Conservation (phyloP, 495 filamentous ascomycete species). For the Aspergillus heteromorphus region DNA sequence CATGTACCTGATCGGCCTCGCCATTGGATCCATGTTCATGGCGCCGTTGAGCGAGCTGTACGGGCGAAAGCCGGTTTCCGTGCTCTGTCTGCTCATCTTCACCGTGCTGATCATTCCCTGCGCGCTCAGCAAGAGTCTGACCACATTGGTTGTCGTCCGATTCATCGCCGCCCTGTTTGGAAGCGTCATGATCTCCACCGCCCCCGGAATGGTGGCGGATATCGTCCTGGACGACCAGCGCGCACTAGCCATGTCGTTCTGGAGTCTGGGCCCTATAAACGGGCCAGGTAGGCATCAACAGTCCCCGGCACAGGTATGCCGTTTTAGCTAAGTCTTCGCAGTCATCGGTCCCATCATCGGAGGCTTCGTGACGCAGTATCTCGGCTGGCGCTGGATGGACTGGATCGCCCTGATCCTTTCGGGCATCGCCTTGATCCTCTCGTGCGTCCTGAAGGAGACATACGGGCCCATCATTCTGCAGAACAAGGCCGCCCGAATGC, state of each 20-base stretch:
- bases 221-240: slow-evolving; percentile 68
- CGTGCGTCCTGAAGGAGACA: slow-evolving; percentile 60
- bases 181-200: slow-evolving; percentile 72
- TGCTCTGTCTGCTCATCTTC: slow-evolving; percentile 55
- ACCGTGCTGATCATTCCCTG: slow-evolving; percentile 64
- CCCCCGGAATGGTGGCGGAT: slow-evolving; percentile 78
- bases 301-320: neutral
- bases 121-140: slow-evolving; percentile 59
- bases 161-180: slow-evolving; percentile 77
- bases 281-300: slow-evolving; percentile 53
- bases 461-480: slow-evolving; percentile 72
- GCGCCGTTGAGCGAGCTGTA: slow-evolving; percentile 75
- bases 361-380: slow-evolving; percentile 62
- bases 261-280: slow-evolving; percentile 72
- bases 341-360: slow-evolving; percentile 59
- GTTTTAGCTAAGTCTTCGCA: neutral
- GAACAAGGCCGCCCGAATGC: slow-evolving; percentile 57
- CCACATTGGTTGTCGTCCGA: slow-evolving; percentile 58
- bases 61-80: slow-evolving; percentile 66
- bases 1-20: slow-evolving; percentile 62
- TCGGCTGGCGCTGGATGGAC: slow-evolving; percentile 85
- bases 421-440: slow-evolving; percentile 47
- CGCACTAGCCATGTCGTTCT: slow-evolving; percentile 68
- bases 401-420: slow-evolving; percentile 73
- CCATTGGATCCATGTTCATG: slow-evolving; percentile 62